These are phyloP conservation scores for Citrus cavaleriei DNA, from an alignment of 345 rosid species.

Conservation along the genomic window DNA sequence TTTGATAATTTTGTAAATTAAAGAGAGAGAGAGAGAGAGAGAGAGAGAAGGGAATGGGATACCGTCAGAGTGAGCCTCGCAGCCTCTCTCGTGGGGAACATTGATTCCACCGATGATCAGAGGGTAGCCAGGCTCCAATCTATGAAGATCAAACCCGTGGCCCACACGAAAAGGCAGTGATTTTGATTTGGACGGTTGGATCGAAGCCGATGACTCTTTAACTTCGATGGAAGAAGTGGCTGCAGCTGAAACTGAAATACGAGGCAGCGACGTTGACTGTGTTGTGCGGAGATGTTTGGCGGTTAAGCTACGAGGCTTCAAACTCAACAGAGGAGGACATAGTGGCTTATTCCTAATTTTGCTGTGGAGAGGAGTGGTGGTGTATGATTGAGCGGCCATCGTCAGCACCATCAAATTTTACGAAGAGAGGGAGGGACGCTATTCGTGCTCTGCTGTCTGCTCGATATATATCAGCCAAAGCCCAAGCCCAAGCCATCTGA, in stretches of 20 bases:
- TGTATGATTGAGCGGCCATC: conserved; percentile 46
- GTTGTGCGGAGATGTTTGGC: neutral
- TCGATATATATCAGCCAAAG: neutral
- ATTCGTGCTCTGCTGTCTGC: neutral
- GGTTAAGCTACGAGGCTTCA: conserved; percentile 12
- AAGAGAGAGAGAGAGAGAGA: neutral
- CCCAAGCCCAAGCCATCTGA: too few relatives aligned
- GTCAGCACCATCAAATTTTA: neutral
- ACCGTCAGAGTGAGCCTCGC: conserved; percentile 99
- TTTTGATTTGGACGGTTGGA: conserved; percentile 44
- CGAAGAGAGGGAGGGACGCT: too few relatives aligned
- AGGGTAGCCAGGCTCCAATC: conserved; percentile 92
- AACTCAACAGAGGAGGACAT: conserved; percentile 16
- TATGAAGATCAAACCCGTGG: conserved; percentile 94
- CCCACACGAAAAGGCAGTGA: conserved; percentile 84
- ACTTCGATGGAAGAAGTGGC: conserved; percentile 44
- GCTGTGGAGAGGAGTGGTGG: conserved; percentile 17
- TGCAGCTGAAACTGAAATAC: conserved; percentile 26
- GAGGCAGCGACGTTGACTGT: conserved; percentile 10
- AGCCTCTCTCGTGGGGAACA: conserved; percentile 93
- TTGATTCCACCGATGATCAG: conserved; percentile 89
- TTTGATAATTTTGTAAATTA: too few relatives aligned
- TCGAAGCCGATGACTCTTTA: conserved; percentile 37
- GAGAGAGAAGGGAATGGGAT: neutral
- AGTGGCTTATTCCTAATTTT: conserved; percentile 13